Evolutionary conservation across 495 filamentous ascomycete species (phyloP).

Genomic region (Penicillium dipodomyicola): DNA sequence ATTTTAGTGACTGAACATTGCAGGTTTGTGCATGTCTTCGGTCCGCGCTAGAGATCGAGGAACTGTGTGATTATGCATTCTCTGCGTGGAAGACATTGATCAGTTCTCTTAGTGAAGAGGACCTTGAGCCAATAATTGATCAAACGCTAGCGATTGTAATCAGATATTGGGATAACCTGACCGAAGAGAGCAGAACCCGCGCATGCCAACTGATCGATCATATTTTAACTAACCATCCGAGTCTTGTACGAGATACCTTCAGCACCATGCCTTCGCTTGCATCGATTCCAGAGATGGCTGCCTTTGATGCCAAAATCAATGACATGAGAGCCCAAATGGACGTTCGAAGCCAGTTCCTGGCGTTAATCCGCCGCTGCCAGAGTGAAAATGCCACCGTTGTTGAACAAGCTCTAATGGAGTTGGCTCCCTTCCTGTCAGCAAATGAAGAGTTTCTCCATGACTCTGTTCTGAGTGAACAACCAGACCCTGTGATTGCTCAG

Average conservation of each 20-base stretch:
- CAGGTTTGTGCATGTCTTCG: constrained; percentile 73
- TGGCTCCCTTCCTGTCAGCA: constrained; percentile 65
- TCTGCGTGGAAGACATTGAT: constrained; percentile 81
- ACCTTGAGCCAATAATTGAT: constrained; percentile 74
- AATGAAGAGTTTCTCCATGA: constrained; percentile 81
- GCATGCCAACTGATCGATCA: constrained; percentile 60
- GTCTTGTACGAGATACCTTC: constrained; percentile 60
- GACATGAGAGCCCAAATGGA: constrained; percentile 59
- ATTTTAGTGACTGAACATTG: neutral
- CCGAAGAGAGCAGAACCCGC: constrained; percentile 53
- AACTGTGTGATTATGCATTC: constrained; percentile 74
- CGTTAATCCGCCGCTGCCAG: constrained; percentile 68
- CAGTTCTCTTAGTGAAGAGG: constrained; percentile 66
- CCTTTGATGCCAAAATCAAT: constrained; percentile 61
- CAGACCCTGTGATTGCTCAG: constrained; percentile 66
- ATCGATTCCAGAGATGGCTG: constrained; percentile 65
- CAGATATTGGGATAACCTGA: constrained; percentile 71
- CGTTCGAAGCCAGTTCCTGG: constrained; percentile 59
- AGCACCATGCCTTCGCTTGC: constrained; percentile 74
- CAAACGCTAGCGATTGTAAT: constrained; percentile 85
- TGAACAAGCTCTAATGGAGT: constrained; percentile 70
- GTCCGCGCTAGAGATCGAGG: constrained; percentile 69
- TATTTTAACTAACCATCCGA: constrained; percentile 60
- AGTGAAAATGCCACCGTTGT: constrained; percentile 86
- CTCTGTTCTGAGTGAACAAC: constrained; percentile 80